Conservation (phyloP, 1,284 basidiomycete genomes). For the Cutaneotrichosporon sp. region DNA sequence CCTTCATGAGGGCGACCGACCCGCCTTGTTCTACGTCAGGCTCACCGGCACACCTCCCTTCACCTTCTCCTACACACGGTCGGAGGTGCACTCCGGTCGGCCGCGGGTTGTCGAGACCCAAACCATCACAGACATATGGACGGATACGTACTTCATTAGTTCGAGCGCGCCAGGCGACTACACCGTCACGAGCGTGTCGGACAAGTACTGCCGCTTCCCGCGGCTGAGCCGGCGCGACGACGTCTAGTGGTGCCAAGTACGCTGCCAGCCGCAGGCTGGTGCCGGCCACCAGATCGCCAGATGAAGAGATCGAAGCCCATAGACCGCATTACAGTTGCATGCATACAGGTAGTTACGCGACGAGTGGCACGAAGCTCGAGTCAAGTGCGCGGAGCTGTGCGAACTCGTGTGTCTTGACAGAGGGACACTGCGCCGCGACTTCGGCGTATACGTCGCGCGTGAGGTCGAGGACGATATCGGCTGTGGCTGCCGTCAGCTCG, state of each 20-base stretch:
- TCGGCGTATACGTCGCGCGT: slow-evolving; percentile 16
- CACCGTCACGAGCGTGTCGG: slow-evolving; percentile 76
- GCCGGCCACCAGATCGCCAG: neutral
- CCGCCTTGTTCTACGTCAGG: slow-evolving; percentile 79
- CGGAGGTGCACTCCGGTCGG: slow-evolving; percentile 42
- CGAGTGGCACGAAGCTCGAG: slow-evolving; percentile 21
- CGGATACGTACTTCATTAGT: slow-evolving; percentile 78
- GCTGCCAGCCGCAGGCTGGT: neutral
- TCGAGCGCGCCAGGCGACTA: slow-evolving; percentile 77
- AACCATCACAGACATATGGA: slow-evolving; percentile 75
- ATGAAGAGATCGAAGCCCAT: neutral
- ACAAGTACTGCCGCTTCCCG: slow-evolving; percentile 79
- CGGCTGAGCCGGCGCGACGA: slow-evolving; percentile 43
- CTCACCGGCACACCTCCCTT: slow-evolving; percentile 90
- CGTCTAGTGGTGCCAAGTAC: slow-evolving; percentile 2
- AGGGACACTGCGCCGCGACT: slow-evolving; percentile 20
- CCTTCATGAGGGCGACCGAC: slow-evolving; percentile 89
- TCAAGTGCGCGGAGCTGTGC: slow-evolving; percentile 18
- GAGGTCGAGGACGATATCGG: neutral
- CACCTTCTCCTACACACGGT: slow-evolving; percentile 87
- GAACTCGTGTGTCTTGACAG: slow-evolving; percentile 23
- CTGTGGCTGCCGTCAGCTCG: neutral
- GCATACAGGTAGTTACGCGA: slow-evolving; percentile 16
- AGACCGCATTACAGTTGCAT: slow-evolving; percentile 11
- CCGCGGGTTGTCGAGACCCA: slow-evolving; percentile 72